Percentiles rank a stretch among this genome's conserved stretches.
Evolutionary conservation across 2,329 filamentous ascomycete genomes (phyloP).

Genomic region (Venturia aucupariae): DNA sequence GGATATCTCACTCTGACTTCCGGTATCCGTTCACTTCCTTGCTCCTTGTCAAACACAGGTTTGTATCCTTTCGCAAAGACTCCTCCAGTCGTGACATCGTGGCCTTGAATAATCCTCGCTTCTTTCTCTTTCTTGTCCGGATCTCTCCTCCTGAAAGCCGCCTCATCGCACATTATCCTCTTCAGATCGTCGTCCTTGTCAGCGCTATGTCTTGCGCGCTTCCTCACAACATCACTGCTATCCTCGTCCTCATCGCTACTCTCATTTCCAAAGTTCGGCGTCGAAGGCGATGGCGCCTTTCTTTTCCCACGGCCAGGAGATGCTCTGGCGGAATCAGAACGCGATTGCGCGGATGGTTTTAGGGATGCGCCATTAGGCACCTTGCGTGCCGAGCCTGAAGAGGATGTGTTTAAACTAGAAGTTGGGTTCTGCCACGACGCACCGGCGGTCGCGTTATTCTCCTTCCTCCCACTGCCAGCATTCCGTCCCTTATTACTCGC

Average conservation of each 20-base stretch:
- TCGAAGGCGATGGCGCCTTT: background rate
- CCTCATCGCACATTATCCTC: background rate
- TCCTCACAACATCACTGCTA: background rate
- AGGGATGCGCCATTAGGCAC: background rate
- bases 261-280: background rate
- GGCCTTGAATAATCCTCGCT: conserved; percentile 4
- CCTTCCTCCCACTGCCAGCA: background rate
- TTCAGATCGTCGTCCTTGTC: background rate
- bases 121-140: background rate
- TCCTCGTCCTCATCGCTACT: conserved; percentile 8
- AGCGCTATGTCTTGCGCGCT: conserved; percentile 4
- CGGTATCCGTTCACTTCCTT: background rate
- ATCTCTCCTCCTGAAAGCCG: background rate
- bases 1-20: conserved; percentile 9
- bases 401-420: background rate
- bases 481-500: background rate
- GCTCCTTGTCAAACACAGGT: conserved; percentile 1
- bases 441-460: background rate
- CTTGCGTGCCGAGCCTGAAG: background rate
- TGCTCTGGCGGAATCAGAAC: background rate
- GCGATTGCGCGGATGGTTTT: background rate
- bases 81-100: background rate
- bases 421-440: conserved; percentile 3
- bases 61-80: conserved; percentile 3
- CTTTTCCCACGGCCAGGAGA: conserved; percentile 4